A percentile compares a stretch with the other conserved stretches of the same genome.
Evolutionary conservation across 352 stramenopile genomes (phyloP).

Genomic region (Pythium myriotylum): DNA sequence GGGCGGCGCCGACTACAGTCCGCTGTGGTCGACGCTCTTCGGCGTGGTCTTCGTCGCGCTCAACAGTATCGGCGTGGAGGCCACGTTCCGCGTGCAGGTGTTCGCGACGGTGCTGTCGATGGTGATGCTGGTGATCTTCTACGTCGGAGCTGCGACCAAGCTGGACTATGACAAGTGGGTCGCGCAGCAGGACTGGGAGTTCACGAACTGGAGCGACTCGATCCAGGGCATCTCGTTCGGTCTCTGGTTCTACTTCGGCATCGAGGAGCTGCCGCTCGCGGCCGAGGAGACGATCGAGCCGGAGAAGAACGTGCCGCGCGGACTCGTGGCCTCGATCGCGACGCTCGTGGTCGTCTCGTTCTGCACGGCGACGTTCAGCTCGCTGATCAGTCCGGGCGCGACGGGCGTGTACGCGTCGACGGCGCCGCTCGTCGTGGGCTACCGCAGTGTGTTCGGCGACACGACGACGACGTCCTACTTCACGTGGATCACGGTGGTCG

Average conservation of each 20-base stretch:
- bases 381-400: constrained; percentile 44
- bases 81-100: constrained; percentile 56
- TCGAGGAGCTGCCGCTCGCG: constrained; percentile 64
- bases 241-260: constrained; percentile 69
- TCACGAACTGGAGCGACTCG: constrained; percentile 30
- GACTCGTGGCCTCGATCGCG: constrained; percentile 46
- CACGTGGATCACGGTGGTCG: constrained; percentile 55
- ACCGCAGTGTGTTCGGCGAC: constrained; percentile 65
- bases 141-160: constrained; percentile 43
- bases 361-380: constrained; percentile 52
- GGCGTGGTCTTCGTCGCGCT: constrained; percentile 51
- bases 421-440: constrained; percentile 50
- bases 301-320: constrained; percentile 58
- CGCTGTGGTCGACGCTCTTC: constrained; percentile 54
- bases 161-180: constrained; percentile 53
- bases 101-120: constrained; percentile 43
- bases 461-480: constrained; percentile 47
- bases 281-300: constrained; percentile 67
- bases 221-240: constrained; percentile 51
- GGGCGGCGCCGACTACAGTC: constrained; percentile 22
- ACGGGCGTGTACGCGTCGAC: constrained; percentile 31
- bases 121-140: constrained; percentile 54
- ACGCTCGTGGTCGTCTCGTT: constrained; percentile 48
- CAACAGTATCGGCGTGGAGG: constrained; percentile 51
- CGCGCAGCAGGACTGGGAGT: constrained; percentile 45